Percentiles rank a stretch among this genome's conserved stretches.
Evolutionary conservation across 176 grass and related monocot genomes (phyloP).

Genomic region (Aegilops umbellulata): DNA sequence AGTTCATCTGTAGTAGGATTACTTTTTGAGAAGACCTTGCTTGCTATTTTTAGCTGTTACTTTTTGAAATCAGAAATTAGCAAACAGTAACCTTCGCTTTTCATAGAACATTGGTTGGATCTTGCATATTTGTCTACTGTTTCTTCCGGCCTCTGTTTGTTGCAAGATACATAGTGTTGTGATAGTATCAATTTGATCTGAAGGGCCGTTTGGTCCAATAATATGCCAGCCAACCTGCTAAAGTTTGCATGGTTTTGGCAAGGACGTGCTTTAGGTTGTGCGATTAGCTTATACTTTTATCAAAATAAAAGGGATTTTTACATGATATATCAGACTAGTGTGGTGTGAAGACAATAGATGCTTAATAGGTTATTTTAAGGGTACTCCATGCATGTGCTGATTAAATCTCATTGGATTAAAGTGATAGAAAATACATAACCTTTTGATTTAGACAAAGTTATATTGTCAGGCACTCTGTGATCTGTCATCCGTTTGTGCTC

Average conservation of each 20-base stretch:
- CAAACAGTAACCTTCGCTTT: not conserved
- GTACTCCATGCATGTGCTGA: no score
- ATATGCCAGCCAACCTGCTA: not conserved
- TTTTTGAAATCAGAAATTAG: not conserved
- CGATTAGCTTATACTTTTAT: not conserved
- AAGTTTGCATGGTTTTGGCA: not conserved
- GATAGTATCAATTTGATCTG: not conserved
- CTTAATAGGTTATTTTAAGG: not conserved
- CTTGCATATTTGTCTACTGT: not conserved
- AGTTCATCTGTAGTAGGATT: not conserved
- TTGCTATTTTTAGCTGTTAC: not conserved
- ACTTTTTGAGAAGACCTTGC: not conserved
- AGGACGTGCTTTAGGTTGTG: not conserved
- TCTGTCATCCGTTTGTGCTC: slow-evolving; percentile 5
- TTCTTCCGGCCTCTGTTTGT: not conserved
- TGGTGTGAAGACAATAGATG: not conserved
- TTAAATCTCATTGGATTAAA: not conserved
- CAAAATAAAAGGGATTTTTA: not conserved
- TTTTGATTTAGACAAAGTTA: not conserved
- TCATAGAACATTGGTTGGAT: not conserved
- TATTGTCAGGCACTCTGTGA: not conserved
- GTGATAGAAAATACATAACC: not conserved
- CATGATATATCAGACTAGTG: not conserved
- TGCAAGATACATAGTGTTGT: not conserved
- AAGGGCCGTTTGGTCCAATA: not conserved